phyloP scores from a whole-genome alignment of 2,329 filamentous ascomycete species.

The Fusarium haematococcum region DNA sequence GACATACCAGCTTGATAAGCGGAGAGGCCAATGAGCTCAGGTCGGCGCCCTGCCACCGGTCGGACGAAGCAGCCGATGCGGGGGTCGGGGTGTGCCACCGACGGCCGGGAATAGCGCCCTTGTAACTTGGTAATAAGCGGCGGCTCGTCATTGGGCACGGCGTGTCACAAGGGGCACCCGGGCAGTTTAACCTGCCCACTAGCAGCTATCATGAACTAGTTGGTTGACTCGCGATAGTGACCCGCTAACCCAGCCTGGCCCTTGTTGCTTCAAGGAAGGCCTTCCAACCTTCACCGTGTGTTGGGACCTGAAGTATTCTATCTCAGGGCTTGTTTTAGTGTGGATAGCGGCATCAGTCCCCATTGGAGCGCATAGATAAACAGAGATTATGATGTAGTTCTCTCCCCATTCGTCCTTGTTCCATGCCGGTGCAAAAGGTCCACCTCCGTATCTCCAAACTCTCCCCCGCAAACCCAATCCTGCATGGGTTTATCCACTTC shows the following conservation, averaged over 20 bases:
- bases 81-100: slow-evolving; percentile 7
- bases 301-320: not conserved
- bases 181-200: not conserved
- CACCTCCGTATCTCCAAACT: slow-evolving; percentile 5
- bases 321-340: not conserved
- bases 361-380: slow-evolving; percentile 5
- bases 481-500: slow-evolving; percentile 16
- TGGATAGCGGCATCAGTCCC: not conserved
- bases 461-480: slow-evolving; percentile 9
- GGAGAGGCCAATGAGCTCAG: slow-evolving; percentile 2
- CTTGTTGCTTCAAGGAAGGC: not conserved
- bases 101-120: slow-evolving; percentile 7
- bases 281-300: not conserved
- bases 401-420: slow-evolving; percentile 2
- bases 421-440: not conserved
- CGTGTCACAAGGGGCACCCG: not conserved
- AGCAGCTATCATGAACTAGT: slow-evolving; percentile 2
- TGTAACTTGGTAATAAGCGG: slow-evolving; percentile 1
- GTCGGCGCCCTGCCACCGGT: not conserved
- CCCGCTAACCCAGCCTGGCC: not conserved
- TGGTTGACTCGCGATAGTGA: slow-evolving; percentile 5
- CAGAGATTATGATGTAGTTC: slow-evolving; percentile 2
- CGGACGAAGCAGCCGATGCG: slow-evolving; percentile 7
- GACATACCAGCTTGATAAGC: slow-evolving; percentile 1
- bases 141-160: not conserved